Conservation (phyloP, 768 basidiomycete species). For the Baorangia bicolor region DNA sequence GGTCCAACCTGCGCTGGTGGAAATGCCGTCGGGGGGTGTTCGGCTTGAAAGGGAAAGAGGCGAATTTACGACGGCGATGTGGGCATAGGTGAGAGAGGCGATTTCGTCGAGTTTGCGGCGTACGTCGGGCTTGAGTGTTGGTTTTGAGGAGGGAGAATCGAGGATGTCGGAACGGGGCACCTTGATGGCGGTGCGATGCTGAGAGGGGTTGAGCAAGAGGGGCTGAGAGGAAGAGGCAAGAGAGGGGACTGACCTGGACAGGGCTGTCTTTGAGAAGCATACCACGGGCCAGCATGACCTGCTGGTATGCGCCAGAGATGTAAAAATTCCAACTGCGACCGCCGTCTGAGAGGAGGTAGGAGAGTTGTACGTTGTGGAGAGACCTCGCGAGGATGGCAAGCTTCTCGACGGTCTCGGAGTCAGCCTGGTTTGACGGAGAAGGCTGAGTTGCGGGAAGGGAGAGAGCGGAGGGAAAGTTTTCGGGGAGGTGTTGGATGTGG, state of each 20-base stretch:
- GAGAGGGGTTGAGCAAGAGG: constrained; percentile 20
- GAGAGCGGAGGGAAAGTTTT: constrained; percentile 35
- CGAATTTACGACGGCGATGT: constrained; percentile 92
- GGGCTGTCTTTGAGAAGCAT: constrained; percentile 89
- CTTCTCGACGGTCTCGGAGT: constrained; percentile 76
- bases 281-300: constrained; percentile 88
- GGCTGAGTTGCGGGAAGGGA: constrained; percentile 40
- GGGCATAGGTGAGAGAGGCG: constrained; percentile 87
- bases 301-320: constrained; percentile 87
- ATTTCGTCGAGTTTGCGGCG: constrained; percentile 89
- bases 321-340: constrained; percentile 81
- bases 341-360: constrained; percentile 71
- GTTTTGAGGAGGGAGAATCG: constrained; percentile 77
- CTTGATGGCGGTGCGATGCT: constrained; percentile 87
- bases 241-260: constrained; percentile 56
- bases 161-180: constrained; percentile 92
- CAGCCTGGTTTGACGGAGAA: constrained; percentile 39
- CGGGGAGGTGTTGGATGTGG: constrained; percentile 36
- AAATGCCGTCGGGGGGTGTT: constrained; percentile 75
- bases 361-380: constrained; percentile 79
- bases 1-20: constrained; percentile 75
- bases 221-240: background rate
- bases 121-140: constrained; percentile 78
- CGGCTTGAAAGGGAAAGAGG: constrained; percentile 71
- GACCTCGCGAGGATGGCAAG: constrained; percentile 78